Evolutionary conservation across 2,329 filamentous ascomycete genomes (phyloP), one percentile per base, ranked within the genome.

Genomic region (Fusarium domesticum): DNA sequence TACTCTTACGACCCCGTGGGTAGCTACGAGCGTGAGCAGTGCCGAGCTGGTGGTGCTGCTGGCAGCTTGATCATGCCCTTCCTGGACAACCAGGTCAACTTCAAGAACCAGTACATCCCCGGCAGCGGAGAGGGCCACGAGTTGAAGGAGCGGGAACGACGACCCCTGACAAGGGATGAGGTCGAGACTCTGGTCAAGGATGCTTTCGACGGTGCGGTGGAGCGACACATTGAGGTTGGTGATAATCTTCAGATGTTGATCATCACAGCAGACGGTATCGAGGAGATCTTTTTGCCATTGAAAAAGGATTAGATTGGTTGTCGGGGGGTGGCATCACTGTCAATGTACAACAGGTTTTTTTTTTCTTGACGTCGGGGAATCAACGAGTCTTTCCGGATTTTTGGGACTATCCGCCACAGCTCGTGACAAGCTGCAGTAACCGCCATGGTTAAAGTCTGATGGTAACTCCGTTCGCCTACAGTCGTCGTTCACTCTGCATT

Each of bases 1-100:
- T 98, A 96, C 78, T 93, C 87, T 54, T 98, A 98, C 73, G 93
- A 98, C 66, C 93, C 93, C 1, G 93, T 98, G 33, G 93, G 93
- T 58, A 95, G 89, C 67, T 98, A 97, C 72, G 93, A 98, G 77
- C 78, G 93, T 56, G 93, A 98, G 73, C 89, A 95, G 73, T 96
- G 91, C 74, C 84, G 92, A 55, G 91, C 93, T 28, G 93, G 89
- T 33, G 93, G 93, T 60, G 91, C 93, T 12, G 91, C 91, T 16
- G 86, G 89, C 42, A 93, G 88, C 63, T 74, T 98, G 69, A 98
- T 98, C 71, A 98, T 96, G 88, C 93, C 93, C 2, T 98, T 98
- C 78, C 73, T 98, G 64, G 93, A 98, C 70, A 98, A 98, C 70
- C 95, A 98, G 73, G 93, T 98, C 75, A 97, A 97, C 75, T 92